Evolutionary conservation across 2,329 filamentous ascomycete species (phyloP).

Genomic region (Colletotrichum spinosum): DNA sequence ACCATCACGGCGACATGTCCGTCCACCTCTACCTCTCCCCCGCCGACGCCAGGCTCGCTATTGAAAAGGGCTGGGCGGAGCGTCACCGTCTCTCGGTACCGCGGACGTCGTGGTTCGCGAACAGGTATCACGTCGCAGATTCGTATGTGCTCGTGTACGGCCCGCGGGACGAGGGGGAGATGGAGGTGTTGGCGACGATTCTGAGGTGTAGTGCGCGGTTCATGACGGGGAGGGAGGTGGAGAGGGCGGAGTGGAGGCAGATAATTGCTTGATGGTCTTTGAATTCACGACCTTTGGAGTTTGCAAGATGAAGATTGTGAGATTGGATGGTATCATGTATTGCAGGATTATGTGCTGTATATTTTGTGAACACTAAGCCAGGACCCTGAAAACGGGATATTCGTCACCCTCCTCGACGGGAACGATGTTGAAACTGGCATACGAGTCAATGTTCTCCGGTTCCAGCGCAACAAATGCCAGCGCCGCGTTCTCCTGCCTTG

Average conservation of each 20-base stretch:
- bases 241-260: slow-evolving; percentile 19
- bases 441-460: slow-evolving; percentile 50
- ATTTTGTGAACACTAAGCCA: not conserved
- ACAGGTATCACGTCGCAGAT: slow-evolving; percentile 37
- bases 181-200: slow-evolving; percentile 39
- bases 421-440: slow-evolving; percentile 46
- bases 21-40: slow-evolving; percentile 52
- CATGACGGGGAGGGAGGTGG: slow-evolving; percentile 30
- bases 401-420: slow-evolving; percentile 44
- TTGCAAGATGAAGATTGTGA: not conserved
- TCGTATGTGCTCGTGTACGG: slow-evolving; percentile 55
- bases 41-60: slow-evolving; percentile 49
- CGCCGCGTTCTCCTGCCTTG: slow-evolving; percentile 47
- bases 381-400: slow-evolving; percentile 46
- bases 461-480: slow-evolving; percentile 45
- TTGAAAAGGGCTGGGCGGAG: slow-evolving; percentile 53
- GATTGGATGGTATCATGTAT: not conserved
- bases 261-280: not conserved
- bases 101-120: not conserved
- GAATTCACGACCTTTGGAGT: not conserved
- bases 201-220: slow-evolving; percentile 12
- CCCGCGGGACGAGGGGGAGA: slow-evolving; percentile 51
- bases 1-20: slow-evolving; percentile 54
- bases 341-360: not conserved
- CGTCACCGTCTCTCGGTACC: slow-evolving; percentile 50